A percentile compares a stretch with the other conserved stretches of the same genome.
phyloP scores from a whole-genome alignment of 2,329 filamentous ascomycete species.

The Raffaelea arxii region DNA sequence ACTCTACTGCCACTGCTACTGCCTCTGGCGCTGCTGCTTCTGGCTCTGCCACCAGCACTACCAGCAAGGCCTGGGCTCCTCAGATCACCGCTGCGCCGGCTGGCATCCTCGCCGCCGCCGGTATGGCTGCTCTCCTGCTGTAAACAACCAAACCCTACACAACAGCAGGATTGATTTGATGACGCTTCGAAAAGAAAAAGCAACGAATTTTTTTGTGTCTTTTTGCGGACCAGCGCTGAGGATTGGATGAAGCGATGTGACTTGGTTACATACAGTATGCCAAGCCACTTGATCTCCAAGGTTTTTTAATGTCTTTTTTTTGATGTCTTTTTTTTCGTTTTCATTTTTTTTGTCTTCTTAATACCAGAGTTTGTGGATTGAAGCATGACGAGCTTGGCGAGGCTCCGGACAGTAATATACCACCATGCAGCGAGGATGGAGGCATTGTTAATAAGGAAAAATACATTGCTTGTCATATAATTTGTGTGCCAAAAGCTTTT shows the following conservation, averaged over 20 bases:
- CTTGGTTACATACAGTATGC: not conserved
- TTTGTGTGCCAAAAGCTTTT: not conserved
- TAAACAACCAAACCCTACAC: constrained; percentile 20
- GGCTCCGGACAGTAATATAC: constrained; percentile 1
- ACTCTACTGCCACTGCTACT: constrained; percentile 10
- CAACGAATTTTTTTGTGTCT: not conserved
- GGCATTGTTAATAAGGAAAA: not conserved
- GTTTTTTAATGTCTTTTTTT: not conserved
- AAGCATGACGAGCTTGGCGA: not conserved
- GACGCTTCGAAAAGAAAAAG: not conserved
- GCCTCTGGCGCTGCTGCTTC: constrained; percentile 3
- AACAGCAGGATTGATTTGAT: constrained; percentile 1
- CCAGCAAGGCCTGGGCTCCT: constrained; percentile 17
- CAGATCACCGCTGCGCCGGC: constrained; percentile 34
- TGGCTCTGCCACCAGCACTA: constrained; percentile 4
- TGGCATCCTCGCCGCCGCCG: constrained; percentile 38
- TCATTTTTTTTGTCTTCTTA: not conserved
- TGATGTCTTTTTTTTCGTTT: constrained; percentile 1
- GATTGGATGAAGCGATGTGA: not conserved
- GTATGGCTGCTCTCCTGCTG: constrained; percentile 37
- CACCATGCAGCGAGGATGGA: not conserved
- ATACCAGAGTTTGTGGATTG: constrained; percentile 2
- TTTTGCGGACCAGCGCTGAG: not conserved
- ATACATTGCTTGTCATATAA: not conserved
- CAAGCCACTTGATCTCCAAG: not conserved